phyloP scores from a whole-genome alignment of 371 early-diverging fungal species.

The Mucor circinelloides region DNA sequence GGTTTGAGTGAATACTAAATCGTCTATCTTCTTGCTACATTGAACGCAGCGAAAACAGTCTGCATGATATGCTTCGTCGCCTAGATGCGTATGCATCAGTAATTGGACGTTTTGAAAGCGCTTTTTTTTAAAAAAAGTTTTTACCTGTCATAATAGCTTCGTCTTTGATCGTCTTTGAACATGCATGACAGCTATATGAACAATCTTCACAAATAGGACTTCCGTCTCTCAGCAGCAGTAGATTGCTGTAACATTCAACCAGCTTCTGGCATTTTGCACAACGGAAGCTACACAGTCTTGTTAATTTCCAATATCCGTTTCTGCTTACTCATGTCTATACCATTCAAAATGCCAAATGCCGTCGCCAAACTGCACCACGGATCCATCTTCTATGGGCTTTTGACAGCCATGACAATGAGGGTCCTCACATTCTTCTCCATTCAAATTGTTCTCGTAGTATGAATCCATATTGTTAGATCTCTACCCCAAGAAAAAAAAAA shows the following conservation, averaged over 20 bases:
- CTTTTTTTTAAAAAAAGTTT: not conserved
- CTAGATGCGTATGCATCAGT: constrained; percentile 33
- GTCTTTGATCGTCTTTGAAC: constrained; percentile 80
- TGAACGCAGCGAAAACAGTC: constrained; percentile 83
- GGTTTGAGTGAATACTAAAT: constrained; percentile 81
- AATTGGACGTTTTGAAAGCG: not conserved
- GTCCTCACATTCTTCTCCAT: constrained; percentile 50
- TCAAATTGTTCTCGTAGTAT: constrained; percentile 28
- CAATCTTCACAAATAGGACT: constrained; percentile 88
- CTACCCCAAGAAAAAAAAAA: not conserved
- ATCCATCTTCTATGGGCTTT: constrained; percentile 76
- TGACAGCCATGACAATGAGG: constrained; percentile 78
- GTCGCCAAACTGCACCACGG: constrained; percentile 84
- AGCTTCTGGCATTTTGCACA: constrained; percentile 78
- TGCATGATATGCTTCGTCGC: constrained; percentile 84
- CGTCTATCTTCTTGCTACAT: constrained; percentile 73
- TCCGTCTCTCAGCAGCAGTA: constrained; percentile 80
- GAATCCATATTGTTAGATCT: constrained; percentile 21
- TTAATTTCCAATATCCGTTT: not conserved
- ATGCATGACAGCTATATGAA: constrained; percentile 82
- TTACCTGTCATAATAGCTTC: constrained; percentile 88
- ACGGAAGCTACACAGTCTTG: constrained; percentile 58
- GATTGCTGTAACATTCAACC: constrained; percentile 80
- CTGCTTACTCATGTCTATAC: constrained; percentile 16
- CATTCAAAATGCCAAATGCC: constrained; percentile 70